Percentiles rank a stretch among this genome's conserved stretches.
Conservation (phyloP, 768 basidiomycete genomes). For the Russula griseocarnosa region DNA sequence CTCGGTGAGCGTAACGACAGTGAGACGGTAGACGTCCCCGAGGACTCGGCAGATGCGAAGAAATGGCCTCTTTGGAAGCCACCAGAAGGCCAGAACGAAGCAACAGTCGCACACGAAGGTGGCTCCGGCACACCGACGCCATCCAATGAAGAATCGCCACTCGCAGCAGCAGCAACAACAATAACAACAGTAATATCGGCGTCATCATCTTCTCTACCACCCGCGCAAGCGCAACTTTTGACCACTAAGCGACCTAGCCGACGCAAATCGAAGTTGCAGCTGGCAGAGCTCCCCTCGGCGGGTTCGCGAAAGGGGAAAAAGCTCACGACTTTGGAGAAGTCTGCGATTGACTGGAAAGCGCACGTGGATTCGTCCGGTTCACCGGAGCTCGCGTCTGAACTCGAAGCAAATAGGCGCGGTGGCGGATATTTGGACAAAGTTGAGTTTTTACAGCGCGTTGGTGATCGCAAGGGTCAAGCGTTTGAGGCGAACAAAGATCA, state of each 20-base stretch:
- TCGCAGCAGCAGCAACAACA: not conserved
- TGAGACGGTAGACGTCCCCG: constrained; percentile 68
- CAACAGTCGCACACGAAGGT: constrained; percentile 17
- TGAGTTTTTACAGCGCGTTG: constrained; percentile 75
- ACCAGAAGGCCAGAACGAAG: constrained; percentile 24
- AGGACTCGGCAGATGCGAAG: constrained; percentile 69
- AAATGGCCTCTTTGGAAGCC: constrained; percentile 62
- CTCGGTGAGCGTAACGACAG: constrained; percentile 38
- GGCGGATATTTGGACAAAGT: constrained; percentile 84
- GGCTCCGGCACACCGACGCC: constrained; percentile 10
- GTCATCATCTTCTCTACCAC: constrained; percentile 19
- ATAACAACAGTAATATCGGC: not conserved
- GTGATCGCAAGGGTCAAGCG: constrained; percentile 61
- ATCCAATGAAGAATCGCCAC: constrained; percentile 19
- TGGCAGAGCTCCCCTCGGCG: constrained; percentile 51
- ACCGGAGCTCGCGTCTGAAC: constrained; percentile 55
- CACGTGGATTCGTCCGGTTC: constrained; percentile 49
- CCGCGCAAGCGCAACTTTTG: constrained; percentile 4
- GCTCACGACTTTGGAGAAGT: constrained; percentile 80
- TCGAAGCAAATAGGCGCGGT: constrained; percentile 67
- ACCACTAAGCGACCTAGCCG: constrained; percentile 52
- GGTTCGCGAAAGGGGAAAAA: constrained; percentile 60
- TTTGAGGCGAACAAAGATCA: constrained; percentile 53
- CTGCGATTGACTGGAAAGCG: constrained; percentile 78
- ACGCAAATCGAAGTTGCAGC: constrained; percentile 57